Evolutionary conservation across 75 land plant genomes (phyloP).

Genomic region (Sequoiadendron giganteum): DNA sequence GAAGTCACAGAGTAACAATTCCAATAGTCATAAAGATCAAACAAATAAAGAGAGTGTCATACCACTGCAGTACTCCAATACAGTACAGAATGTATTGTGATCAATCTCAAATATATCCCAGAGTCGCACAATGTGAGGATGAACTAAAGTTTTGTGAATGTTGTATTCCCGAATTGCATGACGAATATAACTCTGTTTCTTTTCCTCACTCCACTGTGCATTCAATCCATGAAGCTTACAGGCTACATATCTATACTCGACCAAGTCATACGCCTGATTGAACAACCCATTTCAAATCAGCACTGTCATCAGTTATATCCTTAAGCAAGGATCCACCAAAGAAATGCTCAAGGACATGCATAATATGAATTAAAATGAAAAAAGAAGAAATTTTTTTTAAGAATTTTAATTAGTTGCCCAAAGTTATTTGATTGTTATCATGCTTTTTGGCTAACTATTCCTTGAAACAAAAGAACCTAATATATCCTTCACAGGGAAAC

Average conservation of each 20-base stretch:
- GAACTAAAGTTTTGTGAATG: slow-evolving; percentile 89
- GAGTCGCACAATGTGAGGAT: slow-evolving; percentile 88
- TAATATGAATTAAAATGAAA: neutral
- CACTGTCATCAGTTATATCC: neutral
- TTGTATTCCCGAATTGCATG: slow-evolving; percentile 98
- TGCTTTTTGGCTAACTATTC: neutral
- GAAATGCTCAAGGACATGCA: neutral
- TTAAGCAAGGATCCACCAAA: neutral
- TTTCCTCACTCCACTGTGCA: slow-evolving; percentile 96
- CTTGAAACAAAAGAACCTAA: neutral
- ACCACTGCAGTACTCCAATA: slow-evolving; percentile 95
- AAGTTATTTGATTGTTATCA: neutral
- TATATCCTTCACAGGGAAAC: neutral
- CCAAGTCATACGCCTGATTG: slow-evolving; percentile 94
- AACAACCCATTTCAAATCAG: slow-evolving; percentile 33
- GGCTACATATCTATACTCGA: slow-evolving; percentile 92
- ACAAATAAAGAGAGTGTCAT: slow-evolving; percentile 18
- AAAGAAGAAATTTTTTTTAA: neutral
- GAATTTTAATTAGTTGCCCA: neutral
- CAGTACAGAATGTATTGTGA: slow-evolving; percentile 96
- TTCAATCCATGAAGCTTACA: slow-evolving; percentile 98
- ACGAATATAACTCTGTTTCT: slow-evolving; percentile 93
- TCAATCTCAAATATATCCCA: slow-evolving; percentile 99
- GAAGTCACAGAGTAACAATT: neutral
- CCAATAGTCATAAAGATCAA: slow-evolving; percentile 9